Conservation (phyloP, 2,329 filamentous ascomycete genomes). For the Chalara sp. region DNA sequence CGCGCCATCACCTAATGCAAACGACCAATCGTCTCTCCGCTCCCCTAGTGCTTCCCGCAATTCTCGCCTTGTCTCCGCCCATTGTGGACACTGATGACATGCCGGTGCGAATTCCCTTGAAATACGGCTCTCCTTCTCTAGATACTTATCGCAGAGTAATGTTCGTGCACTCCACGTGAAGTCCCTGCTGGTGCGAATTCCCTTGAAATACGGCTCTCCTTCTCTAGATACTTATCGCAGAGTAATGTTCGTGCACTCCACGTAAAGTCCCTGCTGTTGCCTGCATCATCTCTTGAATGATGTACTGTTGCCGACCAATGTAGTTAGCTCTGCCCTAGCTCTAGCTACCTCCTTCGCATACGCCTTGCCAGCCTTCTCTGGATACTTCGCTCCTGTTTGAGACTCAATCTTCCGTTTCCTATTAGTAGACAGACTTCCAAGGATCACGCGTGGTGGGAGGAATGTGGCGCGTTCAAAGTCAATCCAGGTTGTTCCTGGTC, state of each 20-base stretch:
- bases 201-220: no score
- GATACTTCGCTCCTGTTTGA: background rate
- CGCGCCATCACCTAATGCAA: no score
- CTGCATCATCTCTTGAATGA: background rate
- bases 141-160: no score
- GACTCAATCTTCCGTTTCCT: background rate
- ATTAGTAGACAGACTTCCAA: background rate
- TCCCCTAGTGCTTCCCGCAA: no score
- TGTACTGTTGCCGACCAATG: background rate
- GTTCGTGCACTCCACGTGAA: no score
- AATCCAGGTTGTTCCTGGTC: background rate
- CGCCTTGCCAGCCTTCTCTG: background rate
- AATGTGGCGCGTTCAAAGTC: background rate
- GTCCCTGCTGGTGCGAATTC: background rate
- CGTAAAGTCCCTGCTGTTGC: background rate
- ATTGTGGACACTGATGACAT: no score
- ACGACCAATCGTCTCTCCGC: no score
- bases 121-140: no score
- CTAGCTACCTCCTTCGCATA: background rate
- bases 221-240: no score
- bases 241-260: no score
- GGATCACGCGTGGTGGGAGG: background rate
- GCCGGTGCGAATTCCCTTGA: no score
- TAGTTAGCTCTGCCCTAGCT: background rate
- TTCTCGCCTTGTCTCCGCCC: no score